Base-by-base conservation (phyloP, 352 stramenopile species). In the Thalassiosira gravida region DNA sequence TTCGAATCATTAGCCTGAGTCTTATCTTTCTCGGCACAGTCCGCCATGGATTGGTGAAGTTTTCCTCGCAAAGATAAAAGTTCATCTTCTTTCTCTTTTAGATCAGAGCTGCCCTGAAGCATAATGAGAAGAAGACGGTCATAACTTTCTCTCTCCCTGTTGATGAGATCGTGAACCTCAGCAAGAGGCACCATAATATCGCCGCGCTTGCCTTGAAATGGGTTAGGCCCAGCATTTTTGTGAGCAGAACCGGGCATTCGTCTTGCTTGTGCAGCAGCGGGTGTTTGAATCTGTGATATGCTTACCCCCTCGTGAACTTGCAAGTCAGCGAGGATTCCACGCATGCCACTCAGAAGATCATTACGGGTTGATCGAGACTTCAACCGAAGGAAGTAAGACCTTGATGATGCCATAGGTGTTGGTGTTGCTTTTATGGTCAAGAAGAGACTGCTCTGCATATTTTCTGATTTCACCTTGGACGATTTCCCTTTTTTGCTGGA, bases 11-110 rank as follows among this genome's bases (percentile, higher is more conserved):
- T 93, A 1, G 89, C 87, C 71, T 92, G 85, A n/a, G 90, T 85
- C 35, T 85, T 88, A 76, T 93, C 87, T 63, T 92, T 93, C 44
- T 93, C 87, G 18, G 78, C 74, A 42, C 66, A 89, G 65, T 92
- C 84, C 18, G 84, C 64, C 53, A 92, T 83, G 6, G 82, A 81
- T 50, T 74, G 67, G 37, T 92, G 82, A 39, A 95, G 72, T 44
- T 88, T 88, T 44, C 76, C 85, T 27, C 86, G 77, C 29, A 93
- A 58, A 22, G 53, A 82, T 11, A 90, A 53, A 44, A 93, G 46
- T 66, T 95, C 90, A 61, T 95, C 89, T 85, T 95, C 90, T 61
- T 91, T 92, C n/a, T 92, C 85, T 53, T 93, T 92, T 3, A 95
- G 57, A 83, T 95, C 90, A 57, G 87, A 81, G 30, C 66, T 73